Conservation (phyloP, 2,329 filamentous ascomycete genomes). For the Pseudogymnoascus sp. region DNA sequence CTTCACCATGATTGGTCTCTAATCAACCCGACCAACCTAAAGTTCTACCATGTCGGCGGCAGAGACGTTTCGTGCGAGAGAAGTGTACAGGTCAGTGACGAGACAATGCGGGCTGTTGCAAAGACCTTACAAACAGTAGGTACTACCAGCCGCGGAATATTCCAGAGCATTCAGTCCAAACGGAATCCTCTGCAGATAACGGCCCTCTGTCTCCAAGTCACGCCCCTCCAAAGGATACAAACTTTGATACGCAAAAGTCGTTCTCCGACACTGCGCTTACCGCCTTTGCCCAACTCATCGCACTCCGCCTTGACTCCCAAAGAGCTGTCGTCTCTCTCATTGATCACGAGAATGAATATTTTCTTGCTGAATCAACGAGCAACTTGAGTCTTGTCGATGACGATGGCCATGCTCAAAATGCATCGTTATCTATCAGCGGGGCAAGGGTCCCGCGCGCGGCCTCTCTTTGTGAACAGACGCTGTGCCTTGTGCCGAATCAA, state of each 20-base stretch:
- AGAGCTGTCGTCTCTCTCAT: constrained; percentile 38
- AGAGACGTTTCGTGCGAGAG: neutral
- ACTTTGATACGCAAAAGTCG: neutral
- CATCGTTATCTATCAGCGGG: constrained; percentile 17
- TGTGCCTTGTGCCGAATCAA: constrained; percentile 14
- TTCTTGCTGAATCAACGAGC: constrained; percentile 40
- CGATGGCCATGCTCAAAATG: constrained; percentile 16
- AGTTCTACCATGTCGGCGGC: neutral
- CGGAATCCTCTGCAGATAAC: neutral
- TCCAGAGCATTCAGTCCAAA: neutral
- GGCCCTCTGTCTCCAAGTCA: neutral
- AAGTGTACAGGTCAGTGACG: neutral
- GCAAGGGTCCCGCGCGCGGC: constrained; percentile 14
- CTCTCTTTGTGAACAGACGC: constrained; percentile 22
- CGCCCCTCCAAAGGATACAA: neutral
- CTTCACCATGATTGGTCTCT: neutral
- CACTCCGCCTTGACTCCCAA: constrained; percentile 35
- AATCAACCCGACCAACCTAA: neutral
- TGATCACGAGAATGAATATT: constrained; percentile 33
- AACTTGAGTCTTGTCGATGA: constrained; percentile 28
- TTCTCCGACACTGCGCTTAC: constrained; percentile 33
- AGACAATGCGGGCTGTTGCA: neutral
- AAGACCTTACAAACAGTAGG: constrained; percentile 7
- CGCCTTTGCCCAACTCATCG: constrained; percentile 36
- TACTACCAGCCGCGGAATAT: constrained; percentile 18